These are phyloP conservation scores for Trapa incisa DNA, from an alignment of 345 rosid species.

Conservation along the genomic window DNA sequence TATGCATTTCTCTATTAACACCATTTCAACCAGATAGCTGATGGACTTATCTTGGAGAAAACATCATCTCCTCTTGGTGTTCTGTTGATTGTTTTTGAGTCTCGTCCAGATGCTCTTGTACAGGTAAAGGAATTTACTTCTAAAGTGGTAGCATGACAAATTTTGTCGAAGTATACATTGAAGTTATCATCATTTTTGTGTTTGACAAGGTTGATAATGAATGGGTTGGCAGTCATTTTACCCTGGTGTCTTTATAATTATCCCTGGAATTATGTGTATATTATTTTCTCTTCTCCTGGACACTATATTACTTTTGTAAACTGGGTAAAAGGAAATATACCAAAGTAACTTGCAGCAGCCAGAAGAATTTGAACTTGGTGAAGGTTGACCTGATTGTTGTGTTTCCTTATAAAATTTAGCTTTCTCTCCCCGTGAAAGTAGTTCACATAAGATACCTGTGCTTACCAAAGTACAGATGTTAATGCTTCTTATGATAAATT, in stretches of 20 bases:
- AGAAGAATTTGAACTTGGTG: neutral
- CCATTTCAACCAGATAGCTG: conserved; percentile 55
- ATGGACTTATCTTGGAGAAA: conserved; percentile 88
- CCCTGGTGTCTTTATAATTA: neutral
- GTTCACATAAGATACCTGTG: neutral
- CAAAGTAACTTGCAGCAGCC: neutral
- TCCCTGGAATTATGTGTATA: neutral
- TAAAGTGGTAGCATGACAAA: neutral
- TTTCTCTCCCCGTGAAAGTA: neutral
- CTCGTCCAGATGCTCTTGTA: conserved; percentile 93
- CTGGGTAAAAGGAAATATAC: neutral
- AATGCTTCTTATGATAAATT: neutral
- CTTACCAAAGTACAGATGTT: neutral
- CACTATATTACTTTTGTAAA: neutral
- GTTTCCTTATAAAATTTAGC: neutral
- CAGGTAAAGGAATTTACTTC: conserved; percentile 43
- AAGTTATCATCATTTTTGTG: neutral
- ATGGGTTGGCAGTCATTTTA: neutral
- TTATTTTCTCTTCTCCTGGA: neutral
- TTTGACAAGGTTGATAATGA: conserved; percentile 3
- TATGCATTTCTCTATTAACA: conserved; percentile 10
- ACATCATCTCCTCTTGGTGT: conserved; percentile 94
- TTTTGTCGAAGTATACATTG: neutral
- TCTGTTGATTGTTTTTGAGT: conserved; percentile 88
- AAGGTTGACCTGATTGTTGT: neutral